Conservation (phyloP, 345 rosid species). For the Arabidopsis suecica region DNA sequence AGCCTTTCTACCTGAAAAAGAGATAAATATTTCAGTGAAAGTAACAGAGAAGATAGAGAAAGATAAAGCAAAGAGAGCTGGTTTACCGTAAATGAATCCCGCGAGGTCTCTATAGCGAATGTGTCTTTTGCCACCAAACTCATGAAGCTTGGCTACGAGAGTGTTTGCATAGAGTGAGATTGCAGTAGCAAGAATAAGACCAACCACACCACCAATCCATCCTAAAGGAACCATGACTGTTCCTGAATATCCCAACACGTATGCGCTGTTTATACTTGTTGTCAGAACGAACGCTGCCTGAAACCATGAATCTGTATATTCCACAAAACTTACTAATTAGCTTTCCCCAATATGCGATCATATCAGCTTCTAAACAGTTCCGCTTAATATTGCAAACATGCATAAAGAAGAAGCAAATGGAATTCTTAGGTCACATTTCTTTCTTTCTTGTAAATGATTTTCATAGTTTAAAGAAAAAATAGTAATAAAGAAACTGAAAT, state of each 20-base stretch:
- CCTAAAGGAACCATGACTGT: slow-evolving; percentile 91
- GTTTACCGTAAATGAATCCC: slow-evolving; percentile 72
- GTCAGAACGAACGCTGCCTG: slow-evolving; percentile 86
- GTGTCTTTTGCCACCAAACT: slow-evolving; percentile 86
- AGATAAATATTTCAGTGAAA: neutral
- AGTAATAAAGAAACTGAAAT: neutral
- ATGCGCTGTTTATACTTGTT: slow-evolving; percentile 87
- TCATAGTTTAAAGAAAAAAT: neutral
- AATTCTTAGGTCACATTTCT: neutral
- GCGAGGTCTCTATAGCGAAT: slow-evolving; percentile 95
- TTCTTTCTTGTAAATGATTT: neutral
- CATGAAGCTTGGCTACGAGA: slow-evolving; percentile 87
- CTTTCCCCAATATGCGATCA: neutral
- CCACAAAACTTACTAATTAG: slow-evolving; percentile 24
- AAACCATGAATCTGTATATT: slow-evolving; percentile 82
- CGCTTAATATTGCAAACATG: neutral
- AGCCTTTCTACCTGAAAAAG: slow-evolving; percentile 62
- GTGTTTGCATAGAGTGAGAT: slow-evolving; percentile 80
- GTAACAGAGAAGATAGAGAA: neutral
- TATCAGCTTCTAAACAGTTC: too few relatives aligned
- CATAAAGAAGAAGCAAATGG: neutral
- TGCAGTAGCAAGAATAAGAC: slow-evolving; percentile 67
- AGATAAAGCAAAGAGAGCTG: slow-evolving; percentile 18
- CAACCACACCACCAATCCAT: slow-evolving; percentile 78
- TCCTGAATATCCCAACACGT: slow-evolving; percentile 89